phyloP scores from a whole-genome alignment of 1,284 basidiomycete genomes.

The Ustilago bromivora region DNA sequence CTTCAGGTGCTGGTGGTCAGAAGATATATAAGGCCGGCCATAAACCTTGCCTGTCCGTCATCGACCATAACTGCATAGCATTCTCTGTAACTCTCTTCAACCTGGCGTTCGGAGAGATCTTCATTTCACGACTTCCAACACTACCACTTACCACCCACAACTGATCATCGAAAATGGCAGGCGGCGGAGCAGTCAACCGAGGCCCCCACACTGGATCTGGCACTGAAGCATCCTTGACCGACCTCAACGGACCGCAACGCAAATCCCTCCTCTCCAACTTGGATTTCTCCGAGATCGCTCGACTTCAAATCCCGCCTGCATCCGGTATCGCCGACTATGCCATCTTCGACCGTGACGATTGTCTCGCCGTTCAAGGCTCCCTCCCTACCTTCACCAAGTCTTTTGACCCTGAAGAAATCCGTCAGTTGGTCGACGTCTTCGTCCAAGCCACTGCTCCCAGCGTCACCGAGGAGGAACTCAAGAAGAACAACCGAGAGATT shows the following conservation, averaged over 20 bases:
- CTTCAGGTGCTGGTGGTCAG: not conserved
- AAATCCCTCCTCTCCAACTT: slow-evolving; percentile 29
- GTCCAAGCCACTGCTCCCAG: slow-evolving; percentile 30
- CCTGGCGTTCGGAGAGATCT: not conserved
- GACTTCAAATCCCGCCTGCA: slow-evolving; percentile 32
- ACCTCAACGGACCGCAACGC: slow-evolving; percentile 35
- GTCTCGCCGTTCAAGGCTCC: slow-evolving; percentile 29
- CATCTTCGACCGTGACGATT: slow-evolving; percentile 42
- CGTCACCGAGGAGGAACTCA: slow-evolving; percentile 23
- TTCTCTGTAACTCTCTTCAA: not conserved
- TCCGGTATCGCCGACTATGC: slow-evolving; percentile 43
- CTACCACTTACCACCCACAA: not conserved
- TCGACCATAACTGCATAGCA: not conserved
- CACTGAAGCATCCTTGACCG: slow-evolving; percentile 26
- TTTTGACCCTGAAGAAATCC: slow-evolving; percentile 18
- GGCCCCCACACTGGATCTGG: slow-evolving; percentile 44
- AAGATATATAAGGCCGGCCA: not conserved
- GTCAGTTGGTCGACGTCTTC: slow-evolving; percentile 41
- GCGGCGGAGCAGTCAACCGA: slow-evolving; percentile 25
- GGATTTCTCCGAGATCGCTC: slow-evolving; percentile 38
- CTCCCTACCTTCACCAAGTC: slow-evolving; percentile 32
- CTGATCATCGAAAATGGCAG: slow-evolving; percentile 32
- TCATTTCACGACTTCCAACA: not conserved
- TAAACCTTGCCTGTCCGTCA: not conserved
- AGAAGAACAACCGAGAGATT: slow-evolving; percentile 14